Base-by-base conservation (phyloP, 306 rosid species). In the Elaeagnus macrophylla region DNA sequence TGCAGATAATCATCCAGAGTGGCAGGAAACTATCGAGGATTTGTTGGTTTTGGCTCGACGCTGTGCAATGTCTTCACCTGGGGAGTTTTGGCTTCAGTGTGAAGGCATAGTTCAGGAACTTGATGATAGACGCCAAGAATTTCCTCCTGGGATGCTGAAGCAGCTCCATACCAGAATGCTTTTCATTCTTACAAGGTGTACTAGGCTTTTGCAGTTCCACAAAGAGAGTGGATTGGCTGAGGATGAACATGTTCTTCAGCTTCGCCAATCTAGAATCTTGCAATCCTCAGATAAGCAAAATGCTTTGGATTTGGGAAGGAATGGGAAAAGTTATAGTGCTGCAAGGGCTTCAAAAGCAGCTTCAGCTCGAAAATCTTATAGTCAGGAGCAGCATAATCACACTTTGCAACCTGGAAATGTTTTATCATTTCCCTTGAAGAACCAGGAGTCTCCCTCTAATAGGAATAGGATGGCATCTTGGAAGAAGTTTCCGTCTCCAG, bases 111-210 rank as follows among this genome's bases (percentile, higher is more conserved):
- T 91, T 72, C 99, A 87, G 80, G 99, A 91, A 36, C 87, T 91
- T 81, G 99, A 91, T 73, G 99, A 91, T 75, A 84, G 83, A 70
- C 99, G 99, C 44, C 99, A 91, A 79, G 96, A 91, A 69, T 87
- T 74, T 57, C 86, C 95, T 50, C 95, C 89, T 5, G 99, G 99
- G 67, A 74, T 71, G 68, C 78, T 91, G 65, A 91, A 91, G 80
- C 93, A 82, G 72, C 99, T 91, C 69, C 96, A 87, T 64, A 91
- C 99, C 38, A 75, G 84, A 53, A 91, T 91, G 93, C 93, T 91
- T 60, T 91, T 91, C 77, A 91, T 87, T 78, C 89, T 91, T 57
- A 91, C 99, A 15, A 85, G 99, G 80, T 91, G 99, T 73, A 87
- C 99, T 20, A 77, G 99, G 60, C 69, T 91, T 67, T 68, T 91